These are phyloP conservation scores for Leptographium flavum DNA, from an alignment of 2,329 filamentous ascomycete species.

Conservation along the genomic window DNA sequence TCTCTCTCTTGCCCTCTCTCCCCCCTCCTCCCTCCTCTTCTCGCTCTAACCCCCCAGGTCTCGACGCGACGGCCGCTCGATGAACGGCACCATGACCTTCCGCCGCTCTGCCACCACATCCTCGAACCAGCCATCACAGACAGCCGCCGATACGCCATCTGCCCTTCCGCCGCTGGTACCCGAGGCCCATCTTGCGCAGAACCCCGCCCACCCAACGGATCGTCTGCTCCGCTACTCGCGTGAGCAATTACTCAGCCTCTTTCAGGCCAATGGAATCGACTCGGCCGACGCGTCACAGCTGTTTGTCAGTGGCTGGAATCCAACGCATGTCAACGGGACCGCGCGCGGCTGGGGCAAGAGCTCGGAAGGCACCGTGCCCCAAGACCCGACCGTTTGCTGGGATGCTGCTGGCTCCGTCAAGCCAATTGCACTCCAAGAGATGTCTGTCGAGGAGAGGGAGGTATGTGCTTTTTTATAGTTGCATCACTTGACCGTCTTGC, in stretches of 20 bases:
- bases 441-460: slow-evolving; percentile 49
- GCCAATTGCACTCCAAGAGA: slow-evolving; percentile 58
- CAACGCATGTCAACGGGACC: slow-evolving; percentile 53
- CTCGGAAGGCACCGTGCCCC: slow-evolving; percentile 56
- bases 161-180: slow-evolving; percentile 12
- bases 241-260: slow-evolving; percentile 66
- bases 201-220: slow-evolving; percentile 26
- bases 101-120: slow-evolving; percentile 48
- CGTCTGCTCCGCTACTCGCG: slow-evolving; percentile 55
- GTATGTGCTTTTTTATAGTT: slow-evolving; percentile 23
- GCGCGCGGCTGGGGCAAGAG: slow-evolving; percentile 63
- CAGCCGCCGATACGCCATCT: slow-evolving; percentile 7
- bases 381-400: slow-evolving; percentile 90
- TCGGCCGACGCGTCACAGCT: slow-evolving; percentile 46
- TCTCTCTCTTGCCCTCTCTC: background rate
- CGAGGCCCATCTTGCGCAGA: slow-evolving; percentile 17
- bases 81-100: slow-evolving; percentile 50
- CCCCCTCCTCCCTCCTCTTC: too few species aligned
- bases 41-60: too few species aligned
- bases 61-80: slow-evolving; percentile 40
- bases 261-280: slow-evolving; percentile 33
- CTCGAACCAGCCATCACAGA: slow-evolving; percentile 18
- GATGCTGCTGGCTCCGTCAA: slow-evolving; percentile 54
- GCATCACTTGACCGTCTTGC: background rate
- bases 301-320: slow-evolving; percentile 67